Conservation (phyloP, 306 rosid genomes). For the Corylus avellana region DNA sequence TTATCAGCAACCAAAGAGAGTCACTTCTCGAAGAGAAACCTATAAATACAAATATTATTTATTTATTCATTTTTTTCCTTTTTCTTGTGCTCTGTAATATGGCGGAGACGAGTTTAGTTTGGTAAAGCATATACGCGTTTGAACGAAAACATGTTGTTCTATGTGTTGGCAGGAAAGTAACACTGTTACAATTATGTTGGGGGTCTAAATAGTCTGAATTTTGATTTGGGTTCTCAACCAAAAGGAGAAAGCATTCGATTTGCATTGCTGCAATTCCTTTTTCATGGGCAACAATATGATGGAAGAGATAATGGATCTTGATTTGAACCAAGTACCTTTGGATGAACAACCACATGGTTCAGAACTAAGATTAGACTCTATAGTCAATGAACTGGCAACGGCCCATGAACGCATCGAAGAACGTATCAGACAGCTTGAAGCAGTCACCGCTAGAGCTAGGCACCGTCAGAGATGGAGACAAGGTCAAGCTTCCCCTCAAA, state of each 20-base stretch:
- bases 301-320: slow-evolving; percentile 49
- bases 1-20: no score
- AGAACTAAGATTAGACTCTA: slow-evolving; percentile 40
- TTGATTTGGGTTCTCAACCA: slow-evolving; percentile 1
- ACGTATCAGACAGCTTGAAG: slow-evolving; percentile 60
- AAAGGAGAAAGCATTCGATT: slow-evolving; percentile 22
- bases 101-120: not conserved
- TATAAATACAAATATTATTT: no score
- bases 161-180: not conserved
- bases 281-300: slow-evolving; percentile 33
- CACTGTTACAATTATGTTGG: slow-evolving; percentile 10
- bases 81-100: no score
- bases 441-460: slow-evolving; percentile 48
- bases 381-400: slow-evolving; percentile 59
- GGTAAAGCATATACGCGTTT: not conserved
- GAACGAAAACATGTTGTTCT: not conserved
- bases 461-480: slow-evolving; percentile 46
- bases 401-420: slow-evolving; percentile 60
- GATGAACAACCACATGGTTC: slow-evolving; percentile 41
- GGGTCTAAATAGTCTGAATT: not conserved
- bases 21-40: no score
- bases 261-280: slow-evolving; percentile 14
- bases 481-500: slow-evolving; percentile 29
- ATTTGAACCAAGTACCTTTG: slow-evolving; percentile 53
- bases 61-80: no score